Base-by-base conservation (phyloP, 2,329 filamentous ascomycete genomes). In the Cytospora piceae region DNA sequence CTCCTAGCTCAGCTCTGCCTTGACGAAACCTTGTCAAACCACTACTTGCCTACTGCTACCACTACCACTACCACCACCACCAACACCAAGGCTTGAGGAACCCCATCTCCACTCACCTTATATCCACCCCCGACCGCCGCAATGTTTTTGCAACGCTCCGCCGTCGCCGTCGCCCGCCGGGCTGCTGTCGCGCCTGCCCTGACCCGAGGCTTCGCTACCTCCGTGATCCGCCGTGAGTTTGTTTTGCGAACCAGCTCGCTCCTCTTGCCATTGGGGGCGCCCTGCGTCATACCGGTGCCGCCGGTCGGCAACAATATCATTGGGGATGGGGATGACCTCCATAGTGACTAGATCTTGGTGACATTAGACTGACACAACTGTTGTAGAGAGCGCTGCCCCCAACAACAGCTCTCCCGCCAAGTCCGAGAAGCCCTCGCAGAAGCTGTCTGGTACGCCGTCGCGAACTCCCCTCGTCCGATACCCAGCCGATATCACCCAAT, bases 81-180 rank as follows among this genome's bases (percentile, higher is more conserved):
- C 62, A 56, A 4, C 34, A 67, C 20, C 65, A 61, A 76, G 77
- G 58, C 53, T 70, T 0, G 55, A 67, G 58, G 66, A 73, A 73
- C 42, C 52, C 42, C 52, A 58, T 67, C 66, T 67, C 66, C 66
- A 59, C 66, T 63, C 66, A 52, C 51, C 65, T 32, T 42, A 37
- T 22, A 17, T 39, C 58, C 49, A 54, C 54, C 72, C 73, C 73
- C 69, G 69, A 66, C 70, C 70, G 70, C 74, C 77, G 76, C 73
- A 74, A 88, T 90, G 87, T 87, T 89, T 73, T 76, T 89, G 76
- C 85, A 87, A 82, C 87, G 87, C 76, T 82, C 87, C 75, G 86
- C 83, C 76, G 74, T 86, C 71, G 79, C 83, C 72, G 85, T 81
- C 75, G 86, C 85, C 74, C 87, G 87, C 77, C 85, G 87, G 69